A percentile compares a stretch with the other conserved stretches of the same genome.
Evolutionary conservation across 441 rosid genomes (phyloP).

Genomic region (Gossypium schwendimanii): DNA sequence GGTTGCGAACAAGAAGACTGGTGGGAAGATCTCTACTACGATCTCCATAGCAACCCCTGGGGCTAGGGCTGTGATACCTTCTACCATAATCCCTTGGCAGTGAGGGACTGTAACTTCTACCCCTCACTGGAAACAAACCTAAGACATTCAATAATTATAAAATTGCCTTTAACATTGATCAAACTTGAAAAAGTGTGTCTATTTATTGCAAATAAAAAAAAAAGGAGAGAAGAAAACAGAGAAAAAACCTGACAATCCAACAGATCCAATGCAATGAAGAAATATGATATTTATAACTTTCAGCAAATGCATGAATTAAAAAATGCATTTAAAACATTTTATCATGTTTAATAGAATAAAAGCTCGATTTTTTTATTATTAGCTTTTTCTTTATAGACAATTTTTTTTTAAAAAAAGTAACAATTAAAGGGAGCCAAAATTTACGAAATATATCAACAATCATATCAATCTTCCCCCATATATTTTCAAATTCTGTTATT

Average conservation of each 20-base stretch:
- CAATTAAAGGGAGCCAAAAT: not conserved
- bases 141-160: constrained; percentile 2
- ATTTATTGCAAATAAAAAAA: not conserved
- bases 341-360: not conserved
- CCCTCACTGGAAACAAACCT: constrained; percentile 40
- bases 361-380: not conserved
- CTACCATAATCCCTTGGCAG: constrained; percentile 61
- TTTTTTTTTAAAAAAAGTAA: not conserved
- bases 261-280: not conserved
- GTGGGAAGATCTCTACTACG: constrained; percentile 65
- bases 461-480: not conserved
- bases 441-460: not conserved
- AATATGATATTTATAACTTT: not conserved
- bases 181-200: not conserved
- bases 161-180: not conserved
- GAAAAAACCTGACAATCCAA: not conserved
- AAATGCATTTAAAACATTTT: not conserved
- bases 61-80: constrained; percentile 60
- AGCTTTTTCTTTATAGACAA: not conserved
- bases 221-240: not conserved
- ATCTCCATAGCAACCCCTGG: constrained; percentile 42
- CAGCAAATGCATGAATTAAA: not conserved
- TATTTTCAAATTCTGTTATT: not conserved
- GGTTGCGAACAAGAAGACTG: constrained; percentile 86
- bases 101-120: constrained; percentile 83